A percentile compares a stretch with the other conserved stretches of the same genome.
Conservation (phyloP, 1,284 basidiomycete genomes). For the Meira nashicola region DNA sequence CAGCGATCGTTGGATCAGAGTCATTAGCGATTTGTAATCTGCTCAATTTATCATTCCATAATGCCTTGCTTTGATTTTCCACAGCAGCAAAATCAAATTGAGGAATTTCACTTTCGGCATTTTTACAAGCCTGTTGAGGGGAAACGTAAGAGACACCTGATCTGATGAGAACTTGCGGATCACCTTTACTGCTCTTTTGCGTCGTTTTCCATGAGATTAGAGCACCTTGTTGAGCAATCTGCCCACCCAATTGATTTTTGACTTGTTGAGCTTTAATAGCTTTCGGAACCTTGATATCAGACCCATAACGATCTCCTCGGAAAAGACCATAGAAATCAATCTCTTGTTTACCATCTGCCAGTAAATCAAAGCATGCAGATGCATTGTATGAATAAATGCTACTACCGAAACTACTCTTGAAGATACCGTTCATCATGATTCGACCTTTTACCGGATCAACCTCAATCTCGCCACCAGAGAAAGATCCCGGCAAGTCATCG, state of each 20-base stretch:
- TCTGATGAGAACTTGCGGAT: conserved; percentile 23
- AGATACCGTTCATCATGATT: conserved; percentile 35
- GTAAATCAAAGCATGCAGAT: conserved; percentile 34
- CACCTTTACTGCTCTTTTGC: background rate
- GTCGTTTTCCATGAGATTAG: conserved; percentile 22
- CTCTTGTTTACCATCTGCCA: conserved; percentile 27
- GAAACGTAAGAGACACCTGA: conserved; percentile 35
- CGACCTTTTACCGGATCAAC: conserved; percentile 26
- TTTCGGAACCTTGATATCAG: conserved; percentile 28
- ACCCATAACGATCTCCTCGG: conserved; percentile 31
- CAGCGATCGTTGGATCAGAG: conserved; percentile 29
- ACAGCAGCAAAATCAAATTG: conserved; percentile 31
- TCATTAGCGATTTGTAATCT: conserved; percentile 29
- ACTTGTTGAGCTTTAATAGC: conserved; percentile 25
- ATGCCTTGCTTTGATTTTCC: conserved; percentile 18
- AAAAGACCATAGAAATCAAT: conserved; percentile 34
- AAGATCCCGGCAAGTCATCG: conserved; percentile 39
- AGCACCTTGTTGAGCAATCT: conserved; percentile 35
- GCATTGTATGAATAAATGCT: conserved; percentile 27
- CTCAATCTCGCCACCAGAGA: conserved; percentile 27
- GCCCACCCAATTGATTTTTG: conserved; percentile 16
- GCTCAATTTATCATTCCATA: conserved; percentile 41
- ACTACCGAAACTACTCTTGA: conserved; percentile 30
- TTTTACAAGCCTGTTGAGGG: conserved; percentile 36
- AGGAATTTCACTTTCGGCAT: conserved; percentile 37